Evolutionary conservation across 2,329 filamentous ascomycete genomes (phyloP), one percentile per base, ranked within the genome.

Genomic region (Xylariaceae sp.): DNA sequence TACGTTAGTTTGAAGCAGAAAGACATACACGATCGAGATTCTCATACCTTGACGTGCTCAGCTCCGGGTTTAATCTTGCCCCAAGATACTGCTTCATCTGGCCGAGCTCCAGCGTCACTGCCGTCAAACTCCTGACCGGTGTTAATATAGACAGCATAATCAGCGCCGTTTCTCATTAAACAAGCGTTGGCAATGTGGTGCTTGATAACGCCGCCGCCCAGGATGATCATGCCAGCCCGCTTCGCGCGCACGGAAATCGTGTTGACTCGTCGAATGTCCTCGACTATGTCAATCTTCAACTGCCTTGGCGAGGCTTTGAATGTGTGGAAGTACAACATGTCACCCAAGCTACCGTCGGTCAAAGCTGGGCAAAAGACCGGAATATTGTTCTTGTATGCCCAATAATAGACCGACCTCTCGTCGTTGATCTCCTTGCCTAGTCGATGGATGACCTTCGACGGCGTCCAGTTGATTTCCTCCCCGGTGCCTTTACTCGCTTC

Each of bases 261-360:
- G 77, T 99, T 99, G 74, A 99, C 92, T 59, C 84, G 87, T 19
- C 95, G 87, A 59, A 99, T 95, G 69, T 99, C 95, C 69, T 96
- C 90, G 20, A 97, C 91, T 56, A 98, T 91, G 72, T 98, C 95
- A 57, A 97, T 85, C 54, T 88, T 86, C 42, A 99, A 81, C 73
- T 93, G 89, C 58, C 79, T 77, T 2, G 93, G 93, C 1, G 90
- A 93, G 0, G 90, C 77, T 73, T 93, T 95, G 83, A 92, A 99
- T 1, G 93, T 96, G 77, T 99, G 93, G 74, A 99, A 98, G 76
- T 97, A 98, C 41, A 99, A 81, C 95, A 99, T 99, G 73, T 99
- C 95, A 4, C 95, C 95, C 19, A 99, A 77, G 66, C 91, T 96
- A 18, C 95, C 95, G 70, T 99, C 95, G 0, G 95, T 99, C 66